Evolutionary conservation across 2,329 filamentous ascomycete genomes (phyloP).

Genomic region (Claviceps arundinis): DNA sequence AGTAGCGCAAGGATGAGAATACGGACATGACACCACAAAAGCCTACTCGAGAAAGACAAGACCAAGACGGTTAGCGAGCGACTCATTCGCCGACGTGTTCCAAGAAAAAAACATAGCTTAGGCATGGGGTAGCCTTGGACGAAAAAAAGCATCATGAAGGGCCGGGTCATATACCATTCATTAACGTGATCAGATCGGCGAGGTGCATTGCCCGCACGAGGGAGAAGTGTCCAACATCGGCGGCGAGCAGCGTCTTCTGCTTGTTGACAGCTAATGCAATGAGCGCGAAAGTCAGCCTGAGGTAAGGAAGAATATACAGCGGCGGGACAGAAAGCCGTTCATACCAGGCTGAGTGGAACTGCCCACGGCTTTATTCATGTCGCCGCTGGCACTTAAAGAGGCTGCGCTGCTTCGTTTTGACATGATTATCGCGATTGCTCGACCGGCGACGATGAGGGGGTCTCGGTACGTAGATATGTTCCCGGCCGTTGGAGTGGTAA

Average conservation of each 20-base stretch:
- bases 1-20: slow-evolving; percentile 90
- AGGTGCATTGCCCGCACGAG: slow-evolving; percentile 59
- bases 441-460: not conserved
- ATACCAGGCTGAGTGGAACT: slow-evolving; percentile 21
- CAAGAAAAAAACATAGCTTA: not conserved
- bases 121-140: not conserved
- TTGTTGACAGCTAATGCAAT: slow-evolving; percentile 48
- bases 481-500: not conserved
- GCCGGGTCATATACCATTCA: slow-evolving; percentile 45
- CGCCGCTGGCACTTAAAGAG: slow-evolving; percentile 14
- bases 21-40: slow-evolving; percentile 91
- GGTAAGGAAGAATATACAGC: not conserved
- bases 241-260: slow-evolving; percentile 59
- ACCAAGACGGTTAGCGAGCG: not conserved
- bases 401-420: slow-evolving; percentile 45
- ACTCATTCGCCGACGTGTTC: not conserved
- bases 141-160: not conserved
- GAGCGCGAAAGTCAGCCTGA: not conserved
- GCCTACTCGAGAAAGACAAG: slow-evolving; percentile 26
- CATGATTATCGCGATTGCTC: slow-evolving; percentile 32
- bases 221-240: slow-evolving; percentile 61
- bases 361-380: slow-evolving; percentile 15
- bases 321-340: slow-evolving; percentile 3
- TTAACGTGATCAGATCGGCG: slow-evolving; percentile 70
- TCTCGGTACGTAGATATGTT: not conserved